Base-by-base conservation (phyloP, 2,329 filamentous ascomycete species). In the Fusarium lateritium region DNA sequence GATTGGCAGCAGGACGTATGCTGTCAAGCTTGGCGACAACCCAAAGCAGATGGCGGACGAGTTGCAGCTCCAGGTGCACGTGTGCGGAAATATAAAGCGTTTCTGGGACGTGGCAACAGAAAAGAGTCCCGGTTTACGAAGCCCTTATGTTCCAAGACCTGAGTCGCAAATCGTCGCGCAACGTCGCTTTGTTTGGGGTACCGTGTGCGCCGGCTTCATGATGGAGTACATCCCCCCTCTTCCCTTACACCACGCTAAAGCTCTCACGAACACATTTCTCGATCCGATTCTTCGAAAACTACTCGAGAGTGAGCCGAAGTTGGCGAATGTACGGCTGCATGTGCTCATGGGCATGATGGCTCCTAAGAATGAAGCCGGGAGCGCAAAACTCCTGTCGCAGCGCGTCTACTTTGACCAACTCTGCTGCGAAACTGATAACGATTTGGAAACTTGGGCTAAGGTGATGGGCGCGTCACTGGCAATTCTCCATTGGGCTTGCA, bases 391-490 rank as follows among this genome's bases (percentile, higher is more conserved):
- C 14, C 14, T 56, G 13, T 58, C 62, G 6, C 65, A 73, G 1
- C 61, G 68, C 6, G 71, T 53, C 22, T 75, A 75, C 47, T 34
- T 75, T 6, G 60, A 76, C 34, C 69, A 76, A 22, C 8, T 76
- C 3, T 39, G 28, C 10, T 19, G 19, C 14, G n/a, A 28, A 28
- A 28, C 19, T 19, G 3, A 19, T 19, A 19, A 19, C 19, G 19
- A 19, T 19, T 19, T 19, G 19, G 19, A 19, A 19, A 19, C 19
- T 19, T 19, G 19, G 19, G 19, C 19, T 19, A 19, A 19, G 19
- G 19, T 19, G 19, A 19, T 19, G 19, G 19, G 19, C 19, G 19
- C 19, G 19, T 19, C 19, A 4, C 58, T 76, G 6, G 75, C 73
- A 1, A 64, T 76, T 6, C 40, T 76, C 1, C 75, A 76, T 53